Base-by-base conservation (phyloP, 208 protist species). In the Ichthyophonus hoferi region DNA sequence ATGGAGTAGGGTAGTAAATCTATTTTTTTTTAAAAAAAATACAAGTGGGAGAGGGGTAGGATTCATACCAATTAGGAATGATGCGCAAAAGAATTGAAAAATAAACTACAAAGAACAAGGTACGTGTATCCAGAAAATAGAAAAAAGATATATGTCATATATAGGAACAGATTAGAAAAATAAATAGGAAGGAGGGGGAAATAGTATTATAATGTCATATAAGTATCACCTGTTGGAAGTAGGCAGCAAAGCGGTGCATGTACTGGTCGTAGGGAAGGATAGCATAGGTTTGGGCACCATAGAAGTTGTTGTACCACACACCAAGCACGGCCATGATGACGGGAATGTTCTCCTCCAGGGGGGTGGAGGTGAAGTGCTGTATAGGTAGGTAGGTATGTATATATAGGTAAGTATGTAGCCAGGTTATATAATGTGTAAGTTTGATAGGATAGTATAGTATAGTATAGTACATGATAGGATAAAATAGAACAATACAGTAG, bases 251-350 rank as follows among this genome's bases (percentile, higher is more conserved):
- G 40, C 97, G 92, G 93, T 95, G 95, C 37, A 99, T 92, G 93
- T 99, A 98, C 92, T 99, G 97, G 87, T 99, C 97, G 91, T 99
- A 99, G 42, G 98, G 98, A 0, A 99, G 93, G 31, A 99, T 96
- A 34, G 97, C 97, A 84, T 98, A 94, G 1, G 97, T 98, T 91
- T 98, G 92, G 1, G 95, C 92, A 31, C 94, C 94, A 86, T 95
- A 97, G 90, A 99, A 98, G 93, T 98, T 98, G 93, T 98, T 92
- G 93, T 98, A 98, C 97, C 97, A 98, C 40, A 99, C 90, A 76
- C 97, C 97, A 33, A 98, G 89, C 0, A 98, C 79, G 1, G 96
- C 98, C n/a, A 98, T 89, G 79, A 98, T 91, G 0, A 98, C 94
- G 17, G 97, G 97, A 76, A 98, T 17, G 76, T 92, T 90, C 37